Evolutionary conservation across 2,329 filamentous ascomycete species (phyloP), one percentile per base, ranked within the genome.

Genomic region (Fusarium dimerum): DNA sequence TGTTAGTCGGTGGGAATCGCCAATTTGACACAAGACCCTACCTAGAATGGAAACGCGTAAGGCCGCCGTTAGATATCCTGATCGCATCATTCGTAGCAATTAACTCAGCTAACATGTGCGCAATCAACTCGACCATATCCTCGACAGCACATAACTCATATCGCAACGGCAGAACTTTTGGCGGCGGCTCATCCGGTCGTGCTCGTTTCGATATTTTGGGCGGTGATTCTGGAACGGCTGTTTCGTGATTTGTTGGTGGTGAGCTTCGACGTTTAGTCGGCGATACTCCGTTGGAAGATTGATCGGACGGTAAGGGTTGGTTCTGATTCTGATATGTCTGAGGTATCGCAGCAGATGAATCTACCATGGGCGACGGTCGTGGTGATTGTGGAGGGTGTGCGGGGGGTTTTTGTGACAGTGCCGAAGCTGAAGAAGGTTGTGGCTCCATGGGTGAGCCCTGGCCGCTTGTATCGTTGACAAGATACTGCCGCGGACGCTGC

Each of bases 11-110:
- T 45, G 54, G 40, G 40, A 48, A 56, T 56, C 46, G 40, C 26
- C 45, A 40, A 43, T 41, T 34, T 38, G 32, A 29, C 50, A 38
- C 29, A 46, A 51, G 40, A 48, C 41, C 74, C 54, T 80, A 91
- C 89, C 92, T 87, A 42, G 92, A 97, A 72, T 99, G 94, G 71
- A 99, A 99, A 48, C 94, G 84, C 46, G 94, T 99, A 50, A 99
- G 80, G 34, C 90, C 88, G 34, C 90, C 92, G 60, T 90, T 90
- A 8, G 72, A 72, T 52, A 72, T 71, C 63, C 88, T 86, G 50
- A 97, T 83, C 43, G 93, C 92, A 70, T 99, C 94, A 66, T 99
- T 99, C 57, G 93, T 90, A 56, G 90, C 86, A 61, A 99, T 96
- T 44, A 99, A 78, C 73, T 99, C 94, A 72, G 92, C 87, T 44